Conservation (phyloP, 2,329 filamentous ascomycete species). For the Teratosphaeria destructans region DNA sequence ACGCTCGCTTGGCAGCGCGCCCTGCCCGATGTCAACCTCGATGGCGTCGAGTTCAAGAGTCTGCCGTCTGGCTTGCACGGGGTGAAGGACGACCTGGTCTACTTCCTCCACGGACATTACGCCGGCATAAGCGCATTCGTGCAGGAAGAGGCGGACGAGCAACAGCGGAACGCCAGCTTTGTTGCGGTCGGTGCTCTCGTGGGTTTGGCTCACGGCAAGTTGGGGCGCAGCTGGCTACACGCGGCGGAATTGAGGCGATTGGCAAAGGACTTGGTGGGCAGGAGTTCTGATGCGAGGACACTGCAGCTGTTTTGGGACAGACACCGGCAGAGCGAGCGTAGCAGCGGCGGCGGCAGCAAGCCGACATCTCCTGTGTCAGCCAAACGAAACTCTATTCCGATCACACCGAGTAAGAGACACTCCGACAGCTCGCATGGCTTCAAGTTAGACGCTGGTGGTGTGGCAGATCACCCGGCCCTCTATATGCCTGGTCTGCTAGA, state of each 20-base stretch:
- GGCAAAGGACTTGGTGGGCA: slow-evolving; percentile 55
- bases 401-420: slow-evolving; percentile 14
- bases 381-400: slow-evolving; percentile 10
- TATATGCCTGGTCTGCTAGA: slow-evolving; percentile 69
- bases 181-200: slow-evolving; percentile 84
- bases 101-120: slow-evolving; percentile 75
- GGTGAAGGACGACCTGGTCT: slow-evolving; percentile 75
- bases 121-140: slow-evolving; percentile 88
- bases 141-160: slow-evolving; percentile 68
- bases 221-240: slow-evolving; percentile 85
- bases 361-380: slow-evolving; percentile 19
- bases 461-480: slow-evolving; percentile 74
- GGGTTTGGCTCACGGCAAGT: slow-evolving; percentile 71
- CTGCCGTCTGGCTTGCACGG: slow-evolving; percentile 87
- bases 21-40: slow-evolving; percentile 54
- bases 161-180: slow-evolving; percentile 80
- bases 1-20: slow-evolving; percentile 83
- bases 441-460: slow-evolving; percentile 56
- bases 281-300: slow-evolving; percentile 51
- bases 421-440: slow-evolving; percentile 46
- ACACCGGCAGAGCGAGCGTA: slow-evolving; percentile 34
- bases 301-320: slow-evolving; percentile 75
- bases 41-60: slow-evolving; percentile 89
- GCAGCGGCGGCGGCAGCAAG: neutral
- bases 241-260: slow-evolving; percentile 65